A percentile compares a stretch with the other conserved stretches of the same genome.
Conservation (phyloP, 2,329 filamentous ascomycete genomes). For the Periconia digitata region DNA sequence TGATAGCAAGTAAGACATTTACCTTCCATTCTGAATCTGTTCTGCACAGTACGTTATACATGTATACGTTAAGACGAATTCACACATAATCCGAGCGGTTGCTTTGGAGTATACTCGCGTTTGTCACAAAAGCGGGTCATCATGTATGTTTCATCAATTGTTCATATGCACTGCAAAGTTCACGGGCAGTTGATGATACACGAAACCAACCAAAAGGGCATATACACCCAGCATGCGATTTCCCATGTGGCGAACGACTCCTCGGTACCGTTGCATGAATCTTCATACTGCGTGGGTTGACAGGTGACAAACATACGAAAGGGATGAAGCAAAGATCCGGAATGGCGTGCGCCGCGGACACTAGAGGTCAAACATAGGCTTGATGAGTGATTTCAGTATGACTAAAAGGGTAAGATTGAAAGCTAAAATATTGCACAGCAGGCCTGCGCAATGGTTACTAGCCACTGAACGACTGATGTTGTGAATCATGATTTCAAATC, state of each 20-base stretch:
- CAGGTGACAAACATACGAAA: no score
- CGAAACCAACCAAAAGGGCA: background rate
- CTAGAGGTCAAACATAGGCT: no score
- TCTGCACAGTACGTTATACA: background rate
- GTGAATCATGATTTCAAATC: background rate
- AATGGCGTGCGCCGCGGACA: no score
- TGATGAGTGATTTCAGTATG: no score
- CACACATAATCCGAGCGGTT: no score
- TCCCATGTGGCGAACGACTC: background rate
- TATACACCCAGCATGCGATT: background rate
- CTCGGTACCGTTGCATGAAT: background rate
- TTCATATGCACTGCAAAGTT: background rate
- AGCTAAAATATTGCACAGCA: background rate
- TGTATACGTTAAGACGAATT: background rate
- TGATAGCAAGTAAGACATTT: background rate
- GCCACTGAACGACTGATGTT: background rate
- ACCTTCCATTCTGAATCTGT: background rate
- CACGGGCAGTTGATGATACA: background rate
- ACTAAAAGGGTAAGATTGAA: background rate
- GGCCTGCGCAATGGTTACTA: conserved; percentile 2
- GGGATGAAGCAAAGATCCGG: no score
- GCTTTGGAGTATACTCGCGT: no score
- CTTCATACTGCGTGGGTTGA: no score
- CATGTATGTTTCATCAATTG: background rate
- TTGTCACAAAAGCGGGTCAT: no score